Evolutionary conservation across 495 filamentous ascomycete genomes (phyloP), one percentile per base, ranked within the genome.

Genomic region (Antarctomyces pellizariae): DNA sequence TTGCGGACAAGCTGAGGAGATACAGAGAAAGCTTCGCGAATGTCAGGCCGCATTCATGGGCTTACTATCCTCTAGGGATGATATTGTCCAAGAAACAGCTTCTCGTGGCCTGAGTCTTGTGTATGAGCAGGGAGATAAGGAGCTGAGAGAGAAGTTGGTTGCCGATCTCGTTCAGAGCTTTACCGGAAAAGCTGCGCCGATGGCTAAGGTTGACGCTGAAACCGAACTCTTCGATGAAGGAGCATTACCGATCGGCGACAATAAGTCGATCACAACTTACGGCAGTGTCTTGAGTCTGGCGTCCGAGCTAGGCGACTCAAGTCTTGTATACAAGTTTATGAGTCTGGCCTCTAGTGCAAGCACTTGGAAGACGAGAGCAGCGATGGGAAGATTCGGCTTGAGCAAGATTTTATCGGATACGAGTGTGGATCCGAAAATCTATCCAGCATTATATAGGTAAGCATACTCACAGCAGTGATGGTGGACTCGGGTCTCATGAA

Each of bases 261-360:
- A 79, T 8, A 71, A 72, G 33, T 83, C 75, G 0, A 59, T 95
- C 38, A 89, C 73, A 8, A 92, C 84, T 0, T 97, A 97, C 51
- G 89, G 79, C 42, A 75, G 93, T 38, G 92, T 97, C 27, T 75
- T 97, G 57, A 83, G 60, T 35, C 57, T 97, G 17, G 84, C 86
- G 10, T 66, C 79, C 28, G 86, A 97, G 53, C 76, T 91, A 9
- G 86, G 86, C 12, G 83, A 95, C 42, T 77, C 80, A 15, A 86
- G 77, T 32, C 58, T 97, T 2, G 78, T 93, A 5, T 97, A 97
- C 48, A 73, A 80, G 30, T 92, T 95, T 46, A 97, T 97, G 86
- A 78, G 79, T 0, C 52, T 97, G 32, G 86, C 86, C 2, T 73
- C 78, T 1, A 86, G 91, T 36, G 89, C 90, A 30, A 78, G 83